Evolutionary conservation across 73 alveolate species (phyloP).

Genomic region (Symbiodinium pilosum): DNA sequence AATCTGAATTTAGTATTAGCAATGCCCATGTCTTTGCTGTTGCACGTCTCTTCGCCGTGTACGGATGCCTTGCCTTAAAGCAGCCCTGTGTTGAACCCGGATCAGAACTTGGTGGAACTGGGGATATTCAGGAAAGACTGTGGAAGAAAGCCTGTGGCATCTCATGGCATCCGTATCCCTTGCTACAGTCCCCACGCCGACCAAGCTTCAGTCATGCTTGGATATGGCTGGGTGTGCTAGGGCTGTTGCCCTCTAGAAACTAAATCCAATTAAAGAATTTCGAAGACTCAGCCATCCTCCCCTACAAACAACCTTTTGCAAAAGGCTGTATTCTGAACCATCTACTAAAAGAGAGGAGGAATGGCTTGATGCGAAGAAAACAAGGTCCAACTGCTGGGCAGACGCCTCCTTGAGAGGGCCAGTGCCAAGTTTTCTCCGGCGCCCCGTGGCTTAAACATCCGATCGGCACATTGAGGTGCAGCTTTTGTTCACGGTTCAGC

Average conservation of each 20-base stretch:
- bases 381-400: constrained; percentile 4
- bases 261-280: neutral
- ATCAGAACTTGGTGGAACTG: neutral
- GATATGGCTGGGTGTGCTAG: neutral
- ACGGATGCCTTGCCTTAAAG: constrained; percentile 3
- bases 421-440: neutral
- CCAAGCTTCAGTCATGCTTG: constrained; percentile 4
- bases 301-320: neutral
- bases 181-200: neutral
- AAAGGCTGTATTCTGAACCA: neutral
- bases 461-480: neutral
- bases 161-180: neutral
- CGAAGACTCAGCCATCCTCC: constrained; percentile 5
- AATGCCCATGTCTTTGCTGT: constrained; percentile 7
- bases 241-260: constrained; percentile 3
- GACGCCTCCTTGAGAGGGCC: too few relatives aligned
- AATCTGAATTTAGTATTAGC: neutral
- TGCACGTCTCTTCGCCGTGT: neutral
- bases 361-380: neutral
- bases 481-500: neutral
- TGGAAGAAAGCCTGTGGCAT: neutral
- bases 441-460: neutral
- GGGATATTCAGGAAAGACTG: neutral
- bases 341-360: neutral
- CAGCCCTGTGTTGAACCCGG: neutral